Percentiles rank a stretch among this genome's conserved stretches.
Evolutionary conservation across 345 rosid species (phyloP).

Genomic region (Eucalyptus cloeziana): DNA sequence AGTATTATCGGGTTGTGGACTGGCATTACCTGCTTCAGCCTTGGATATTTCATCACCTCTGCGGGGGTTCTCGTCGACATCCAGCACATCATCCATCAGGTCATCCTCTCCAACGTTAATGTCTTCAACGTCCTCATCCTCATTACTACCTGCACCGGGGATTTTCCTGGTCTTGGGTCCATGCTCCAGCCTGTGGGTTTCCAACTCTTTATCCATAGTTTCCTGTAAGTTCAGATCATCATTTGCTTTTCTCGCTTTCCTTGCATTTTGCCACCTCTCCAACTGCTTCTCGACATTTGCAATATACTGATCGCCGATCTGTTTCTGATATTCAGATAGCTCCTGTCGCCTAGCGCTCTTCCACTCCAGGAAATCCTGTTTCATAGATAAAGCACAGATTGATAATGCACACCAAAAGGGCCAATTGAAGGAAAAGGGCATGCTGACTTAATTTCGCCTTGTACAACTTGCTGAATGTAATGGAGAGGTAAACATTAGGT

Average conservation of each 20-base stretch:
- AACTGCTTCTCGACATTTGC: constrained; percentile 79
- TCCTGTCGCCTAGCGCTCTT: constrained; percentile 67
- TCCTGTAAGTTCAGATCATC: constrained; percentile 72
- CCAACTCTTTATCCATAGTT: constrained; percentile 96
- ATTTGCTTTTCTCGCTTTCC: constrained; percentile 55
- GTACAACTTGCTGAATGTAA: background rate
- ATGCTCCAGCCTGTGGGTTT: constrained; percentile 85
- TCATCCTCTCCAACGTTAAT: constrained; percentile 87
- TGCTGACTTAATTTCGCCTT: background rate
- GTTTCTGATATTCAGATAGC: constrained; percentile 72
- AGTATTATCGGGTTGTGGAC: constrained; percentile 5
- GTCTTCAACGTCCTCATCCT: constrained; percentile 86
- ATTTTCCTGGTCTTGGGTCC: constrained; percentile 92
- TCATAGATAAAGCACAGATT: background rate
- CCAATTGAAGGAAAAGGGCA: background rate
- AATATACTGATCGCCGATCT: constrained; percentile 50
- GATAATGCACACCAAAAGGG: background rate
- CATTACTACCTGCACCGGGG: constrained; percentile 53
- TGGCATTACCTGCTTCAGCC: constrained; percentile 12
- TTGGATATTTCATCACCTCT: constrained; percentile 40
- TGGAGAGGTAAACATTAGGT: background rate
- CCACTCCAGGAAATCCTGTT: constrained; percentile 73
- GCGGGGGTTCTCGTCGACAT: constrained; percentile 43
- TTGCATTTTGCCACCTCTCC: constrained; percentile 94
- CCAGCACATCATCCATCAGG: constrained; percentile 81